These are phyloP conservation scores for Graphium sp. DNA, from an alignment of 2,329 filamentous ascomycete species.

Conservation along the genomic window DNA sequence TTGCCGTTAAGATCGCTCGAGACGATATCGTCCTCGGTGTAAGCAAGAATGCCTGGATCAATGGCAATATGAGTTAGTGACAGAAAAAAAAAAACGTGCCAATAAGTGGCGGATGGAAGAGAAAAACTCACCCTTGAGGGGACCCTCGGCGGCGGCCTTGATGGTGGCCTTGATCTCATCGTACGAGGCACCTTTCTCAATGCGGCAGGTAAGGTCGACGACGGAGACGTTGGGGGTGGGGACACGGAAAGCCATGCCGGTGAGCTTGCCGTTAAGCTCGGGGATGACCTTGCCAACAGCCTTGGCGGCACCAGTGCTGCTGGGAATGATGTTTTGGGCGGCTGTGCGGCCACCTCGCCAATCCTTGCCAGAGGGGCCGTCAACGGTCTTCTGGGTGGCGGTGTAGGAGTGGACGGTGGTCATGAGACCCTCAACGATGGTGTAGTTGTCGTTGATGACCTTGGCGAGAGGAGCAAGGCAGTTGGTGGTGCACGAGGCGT, in stretches of 20 bases:
- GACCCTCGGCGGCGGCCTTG: slow-evolving; percentile 71
- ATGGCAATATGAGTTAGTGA: slow-evolving; percentile 6
- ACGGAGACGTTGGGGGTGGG: slow-evolving; percentile 98
- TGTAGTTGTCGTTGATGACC: slow-evolving; percentile 97
- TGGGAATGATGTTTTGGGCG: slow-evolving; percentile 99
- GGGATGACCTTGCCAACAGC: slow-evolving; percentile 99
- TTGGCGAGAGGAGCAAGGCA: slow-evolving; percentile 98
- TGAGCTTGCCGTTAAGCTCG: slow-evolving; percentile 95
- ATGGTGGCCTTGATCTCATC: slow-evolving; percentile 86
- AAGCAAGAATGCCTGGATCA: slow-evolving; percentile 59
- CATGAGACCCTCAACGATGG: slow-evolving; percentile 97
- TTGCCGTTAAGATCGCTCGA: slow-evolving; percentile 90
- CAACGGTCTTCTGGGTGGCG: slow-evolving; percentile 98
- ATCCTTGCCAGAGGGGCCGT: slow-evolving; percentile 95
- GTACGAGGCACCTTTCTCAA: slow-evolving; percentile 78
- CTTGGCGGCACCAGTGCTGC: slow-evolving; percentile 98
- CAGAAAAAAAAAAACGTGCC: background rate
- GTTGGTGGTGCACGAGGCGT: slow-evolving; percentile 99
- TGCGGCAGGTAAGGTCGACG: slow-evolving; percentile 87
- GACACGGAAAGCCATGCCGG: slow-evolving; percentile 99
- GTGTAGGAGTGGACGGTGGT: slow-evolving; percentile 99
- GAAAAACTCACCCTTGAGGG: slow-evolving; percentile 59
- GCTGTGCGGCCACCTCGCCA: slow-evolving; percentile 98
- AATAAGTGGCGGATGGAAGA: background rate
- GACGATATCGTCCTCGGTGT: slow-evolving; percentile 96